A percentile compares a stretch with the other conserved stretches of the same genome.
These are phyloP conservation scores for Oryza punctata DNA, from an alignment of 176 grass and related monocot species.

Conservation along the genomic window DNA sequence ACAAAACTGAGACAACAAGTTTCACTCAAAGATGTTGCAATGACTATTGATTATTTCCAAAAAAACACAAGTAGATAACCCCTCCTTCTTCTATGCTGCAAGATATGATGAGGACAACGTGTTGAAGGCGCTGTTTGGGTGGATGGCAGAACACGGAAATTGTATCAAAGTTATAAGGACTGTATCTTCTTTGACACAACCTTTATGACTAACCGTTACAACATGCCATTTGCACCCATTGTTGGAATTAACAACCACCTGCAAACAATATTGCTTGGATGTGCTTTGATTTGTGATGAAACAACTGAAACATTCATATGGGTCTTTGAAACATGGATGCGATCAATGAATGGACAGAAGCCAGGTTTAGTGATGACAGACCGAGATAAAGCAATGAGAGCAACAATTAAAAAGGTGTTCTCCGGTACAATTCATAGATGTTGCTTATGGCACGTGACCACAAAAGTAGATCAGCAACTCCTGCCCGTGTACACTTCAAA, in stretches of 20 bases:
- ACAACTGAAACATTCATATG: background rate
- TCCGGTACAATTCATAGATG: background rate
- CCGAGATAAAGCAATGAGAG: background rate
- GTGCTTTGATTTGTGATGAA: background rate
- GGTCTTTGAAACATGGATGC: background rate
- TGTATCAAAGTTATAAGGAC: background rate
- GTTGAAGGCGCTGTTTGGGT: no score
- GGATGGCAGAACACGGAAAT: background rate
- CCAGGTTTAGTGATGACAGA: background rate
- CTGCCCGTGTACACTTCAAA: no score
- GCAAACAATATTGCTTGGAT: background rate
- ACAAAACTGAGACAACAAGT: background rate
- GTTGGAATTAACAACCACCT: constrained; percentile 14
- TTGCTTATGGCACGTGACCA: background rate
- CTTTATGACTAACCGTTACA: background rate
- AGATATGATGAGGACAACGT: background rate
- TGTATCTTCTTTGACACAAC: no score
- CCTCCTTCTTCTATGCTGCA: background rate
- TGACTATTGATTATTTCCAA: background rate
- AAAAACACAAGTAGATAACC: background rate
- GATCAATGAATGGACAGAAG: background rate
- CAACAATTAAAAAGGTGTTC: background rate
- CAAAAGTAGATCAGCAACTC: background rate
- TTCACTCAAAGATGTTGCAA: background rate
- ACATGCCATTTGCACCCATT: background rate